These are phyloP conservation scores for Coemansia sp. DNA, from an alignment of 192 early-diverging fungal species.

Conservation along the genomic window DNA sequence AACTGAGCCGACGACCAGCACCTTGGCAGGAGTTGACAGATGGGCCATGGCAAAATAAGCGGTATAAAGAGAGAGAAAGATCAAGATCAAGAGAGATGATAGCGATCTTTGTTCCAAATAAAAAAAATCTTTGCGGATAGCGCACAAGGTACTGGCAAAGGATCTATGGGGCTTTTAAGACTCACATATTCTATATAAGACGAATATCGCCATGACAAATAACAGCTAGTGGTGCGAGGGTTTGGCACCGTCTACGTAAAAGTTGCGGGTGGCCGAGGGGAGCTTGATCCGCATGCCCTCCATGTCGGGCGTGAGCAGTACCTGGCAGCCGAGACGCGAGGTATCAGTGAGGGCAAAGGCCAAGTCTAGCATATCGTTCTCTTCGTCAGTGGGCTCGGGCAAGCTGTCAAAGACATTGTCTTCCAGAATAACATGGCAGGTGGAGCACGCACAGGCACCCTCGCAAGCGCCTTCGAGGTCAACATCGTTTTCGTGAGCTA, in stretches of 20 bases:
- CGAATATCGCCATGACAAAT: neutral
- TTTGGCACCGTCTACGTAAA: slow-evolving; percentile 74
- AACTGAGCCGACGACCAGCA: slow-evolving; percentile 72
- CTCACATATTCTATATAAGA: neutral
- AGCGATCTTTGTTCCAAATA: neutral
- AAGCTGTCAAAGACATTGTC: slow-evolving; percentile 79
- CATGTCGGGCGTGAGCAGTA: slow-evolving; percentile 79
- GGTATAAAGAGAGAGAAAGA: neutral
- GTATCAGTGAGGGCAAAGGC: slow-evolving; percentile 96
- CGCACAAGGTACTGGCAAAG: neutral
- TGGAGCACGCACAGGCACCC: slow-evolving; percentile 91
- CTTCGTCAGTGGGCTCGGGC: slow-evolving; percentile 94
- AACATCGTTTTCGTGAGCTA: slow-evolving; percentile 88
- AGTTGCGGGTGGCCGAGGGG: slow-evolving; percentile 90
- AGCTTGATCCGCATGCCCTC: slow-evolving; percentile 87
- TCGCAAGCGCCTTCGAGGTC: slow-evolving; percentile 98
- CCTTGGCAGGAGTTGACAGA: slow-evolving; percentile 21
- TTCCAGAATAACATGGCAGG: slow-evolving; percentile 91
- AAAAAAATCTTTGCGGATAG: neutral
- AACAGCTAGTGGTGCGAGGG: slow-evolving; percentile 50
- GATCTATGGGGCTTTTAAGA: neutral
- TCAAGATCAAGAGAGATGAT: neutral
- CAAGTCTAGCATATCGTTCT: slow-evolving; percentile 98
- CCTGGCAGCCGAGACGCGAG: slow-evolving; percentile 94
- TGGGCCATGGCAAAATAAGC: slow-evolving; percentile 3